These are phyloP conservation scores for Lactarius deliciosus DNA, from an alignment of 768 basidiomycete genomes.

Conservation along the genomic window DNA sequence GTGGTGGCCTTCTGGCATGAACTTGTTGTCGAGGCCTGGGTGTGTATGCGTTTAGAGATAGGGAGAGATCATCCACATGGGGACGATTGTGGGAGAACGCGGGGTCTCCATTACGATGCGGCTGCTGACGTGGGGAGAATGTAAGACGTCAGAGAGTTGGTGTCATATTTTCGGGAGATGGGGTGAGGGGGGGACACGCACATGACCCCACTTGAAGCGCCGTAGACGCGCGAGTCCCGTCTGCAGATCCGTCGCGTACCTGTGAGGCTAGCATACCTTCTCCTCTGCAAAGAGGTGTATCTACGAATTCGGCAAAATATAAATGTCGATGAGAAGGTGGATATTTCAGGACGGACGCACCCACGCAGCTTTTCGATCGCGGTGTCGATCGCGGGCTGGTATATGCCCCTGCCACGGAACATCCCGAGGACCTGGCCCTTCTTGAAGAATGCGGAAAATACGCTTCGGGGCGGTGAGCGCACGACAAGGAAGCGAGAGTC, in stretches of 20 bases:
- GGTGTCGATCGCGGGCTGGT: conserved; percentile 49
- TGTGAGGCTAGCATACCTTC: conserved; percentile 73
- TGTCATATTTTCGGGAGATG: not conserved
- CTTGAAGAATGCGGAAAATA: conserved; percentile 82
- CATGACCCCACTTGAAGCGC: conserved; percentile 96
- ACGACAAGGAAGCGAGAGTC: too few species aligned
- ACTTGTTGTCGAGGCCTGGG: conserved; percentile 71
- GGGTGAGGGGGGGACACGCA: conserved; percentile 45
- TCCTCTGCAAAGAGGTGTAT: conserved; percentile 88
- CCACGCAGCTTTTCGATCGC: conserved; percentile 84
- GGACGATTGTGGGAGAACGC: conserved; percentile 67
- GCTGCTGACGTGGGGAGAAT: too few species aligned
- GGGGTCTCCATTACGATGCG: too few species aligned
- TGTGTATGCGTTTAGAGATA: too few species aligned
- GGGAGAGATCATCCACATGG: conserved; percentile 75
- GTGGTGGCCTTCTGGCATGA: conserved; percentile 85
- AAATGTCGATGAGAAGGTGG: not conserved
- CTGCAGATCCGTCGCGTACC: conserved; percentile 41
- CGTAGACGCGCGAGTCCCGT: conserved; percentile 53
- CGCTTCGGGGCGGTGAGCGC: conserved; percentile 41
- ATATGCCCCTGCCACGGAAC: too few species aligned
- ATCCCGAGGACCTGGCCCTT: too few species aligned
- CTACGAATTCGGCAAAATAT: conserved; percentile 45
- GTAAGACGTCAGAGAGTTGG: too few species aligned
- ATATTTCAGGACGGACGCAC: conserved; percentile 44